Evolutionary conservation across 805 yeast genomes (phyloP), one percentile per base, ranked within the genome.

Genomic region (Starmerella floricola): DNA sequence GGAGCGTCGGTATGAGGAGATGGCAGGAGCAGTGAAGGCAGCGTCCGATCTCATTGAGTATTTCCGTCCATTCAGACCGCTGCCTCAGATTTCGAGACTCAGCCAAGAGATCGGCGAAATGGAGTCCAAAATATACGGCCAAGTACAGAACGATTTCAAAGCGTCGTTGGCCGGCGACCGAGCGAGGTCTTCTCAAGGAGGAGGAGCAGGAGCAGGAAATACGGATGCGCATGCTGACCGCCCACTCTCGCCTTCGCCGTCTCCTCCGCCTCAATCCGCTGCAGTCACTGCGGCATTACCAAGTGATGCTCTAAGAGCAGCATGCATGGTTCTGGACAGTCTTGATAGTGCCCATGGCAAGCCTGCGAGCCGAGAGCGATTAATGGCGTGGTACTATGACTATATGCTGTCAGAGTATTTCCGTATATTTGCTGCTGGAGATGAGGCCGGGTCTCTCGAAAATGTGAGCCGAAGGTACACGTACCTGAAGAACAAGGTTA

Each of bases 371-470:
- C 71, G 68, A 36, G 73, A 73, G 38, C 74, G 77, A 53, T 66
- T 88, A 36, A 61, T 76, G 8, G 73, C 69, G 36, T 84, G 93
- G 88, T 83, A 80, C 59, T 72, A 81, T 46, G 73, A 72, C 42
- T 67, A 67, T 24, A 76, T 79, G 48, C 65, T 91, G 40, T 72
- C 72, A 53, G 97, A 88, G 54, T 75, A 88, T 34, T 71, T 71
- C 28, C 64, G 74, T 18, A 84, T 91, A 10, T 91, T 91, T 62
- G 72, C 75, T 41, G 68, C 77, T 8, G 69, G 76, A 12, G 96
- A 86, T 53, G 98, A 91, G 61, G 98, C 98, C 0, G 96, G 96
- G 1, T 79, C 93, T 4, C 63, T 91, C 46, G 98, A 91, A 45
- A 91, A 91, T 60, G 62, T 91, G 39, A 71, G 75, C 24, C 66